phyloP scores from a whole-genome alignment of 495 filamentous ascomycete genomes.

The Neurospora sp. region DNA sequence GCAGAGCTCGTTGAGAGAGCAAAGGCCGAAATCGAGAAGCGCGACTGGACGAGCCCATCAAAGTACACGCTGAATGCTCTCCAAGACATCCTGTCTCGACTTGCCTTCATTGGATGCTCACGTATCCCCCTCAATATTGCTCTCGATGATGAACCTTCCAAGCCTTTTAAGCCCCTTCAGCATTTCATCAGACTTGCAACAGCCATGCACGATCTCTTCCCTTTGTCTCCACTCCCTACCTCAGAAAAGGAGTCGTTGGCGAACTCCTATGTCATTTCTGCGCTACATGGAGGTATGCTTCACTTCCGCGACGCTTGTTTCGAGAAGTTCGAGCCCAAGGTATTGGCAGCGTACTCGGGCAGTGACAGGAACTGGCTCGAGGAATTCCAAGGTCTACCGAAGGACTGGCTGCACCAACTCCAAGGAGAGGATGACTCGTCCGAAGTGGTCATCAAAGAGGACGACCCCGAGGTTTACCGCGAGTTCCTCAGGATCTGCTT shows the following conservation, averaged over 20 bases:
- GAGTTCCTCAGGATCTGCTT: conserved; percentile 17
- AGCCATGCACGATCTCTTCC: conserved; percentile 17
- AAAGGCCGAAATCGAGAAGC: conserved; percentile 17
- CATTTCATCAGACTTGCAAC: conserved; percentile 15
- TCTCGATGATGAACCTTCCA: background rate
- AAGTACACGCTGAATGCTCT: conserved; percentile 16
- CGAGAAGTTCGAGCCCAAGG: conserved; percentile 6
- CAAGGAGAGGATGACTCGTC: background rate
- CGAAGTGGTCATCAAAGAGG: conserved; percentile 1
- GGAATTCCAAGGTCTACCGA: conserved; percentile 9
- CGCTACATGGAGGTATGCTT: conserved; percentile 17
- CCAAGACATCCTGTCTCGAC: conserved; percentile 16
- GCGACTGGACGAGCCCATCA: conserved; percentile 18
- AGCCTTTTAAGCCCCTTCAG: conserved; percentile 13
- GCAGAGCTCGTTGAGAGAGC: conserved; percentile 9
- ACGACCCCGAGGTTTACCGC: conserved; percentile 15
- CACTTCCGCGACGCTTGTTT: conserved; percentile 22
- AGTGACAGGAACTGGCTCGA: conserved; percentile 14
- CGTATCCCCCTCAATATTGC: conserved; percentile 12
- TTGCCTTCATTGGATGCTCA: conserved; percentile 27
- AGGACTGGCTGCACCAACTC: conserved; percentile 12
- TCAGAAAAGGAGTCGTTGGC: conserved; percentile 1
- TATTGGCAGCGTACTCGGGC: conserved; percentile 1
- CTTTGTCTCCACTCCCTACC: conserved; percentile 5
- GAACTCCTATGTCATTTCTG: conserved; percentile 16